These are phyloP conservation scores for Ganoderma multipileum DNA, from an alignment of 1,284 basidiomycete species.

Conservation along the genomic window DNA sequence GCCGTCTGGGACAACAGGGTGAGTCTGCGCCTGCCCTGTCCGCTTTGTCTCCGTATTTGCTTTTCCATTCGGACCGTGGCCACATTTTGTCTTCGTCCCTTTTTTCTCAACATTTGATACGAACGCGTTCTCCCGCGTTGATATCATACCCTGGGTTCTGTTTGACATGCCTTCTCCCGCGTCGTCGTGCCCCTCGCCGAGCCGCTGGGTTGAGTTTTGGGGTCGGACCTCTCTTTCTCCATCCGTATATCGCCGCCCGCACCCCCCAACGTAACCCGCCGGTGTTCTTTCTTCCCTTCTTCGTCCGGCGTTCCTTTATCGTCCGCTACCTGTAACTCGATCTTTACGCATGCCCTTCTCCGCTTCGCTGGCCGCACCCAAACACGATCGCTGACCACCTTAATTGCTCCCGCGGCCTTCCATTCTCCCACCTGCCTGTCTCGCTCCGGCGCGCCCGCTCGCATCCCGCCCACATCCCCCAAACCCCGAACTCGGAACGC, in stretches of 20 bases:
- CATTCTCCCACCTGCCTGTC: slow-evolving; percentile 13
- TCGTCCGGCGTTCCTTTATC: background rate
- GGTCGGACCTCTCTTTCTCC: slow-evolving; percentile 7
- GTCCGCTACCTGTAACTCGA: background rate
- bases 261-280: background rate
- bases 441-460: background rate
- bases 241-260: slow-evolving; percentile 4
- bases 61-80: background rate
- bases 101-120: background rate
- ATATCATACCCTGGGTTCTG: background rate
- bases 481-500: background rate
- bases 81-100: background rate
- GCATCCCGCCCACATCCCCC: background rate
- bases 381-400: slow-evolving; percentile 4
- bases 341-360: background rate
- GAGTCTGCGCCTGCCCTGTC: slow-evolving; percentile 28
- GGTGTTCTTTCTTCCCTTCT: background rate
- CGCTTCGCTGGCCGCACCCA: background rate
- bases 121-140: background rate
- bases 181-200: background rate
- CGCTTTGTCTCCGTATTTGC: background rate
- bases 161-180: slow-evolving; percentile 9
- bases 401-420: background rate
- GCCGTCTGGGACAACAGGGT: slow-evolving; percentile 81
- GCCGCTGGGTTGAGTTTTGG: background rate